Percentiles rank a stretch among this genome's conserved stretches.
Evolutionary conservation across 768 basidiomycete species (phyloP).

Genomic region (Boletus vermiculosoides): DNA sequence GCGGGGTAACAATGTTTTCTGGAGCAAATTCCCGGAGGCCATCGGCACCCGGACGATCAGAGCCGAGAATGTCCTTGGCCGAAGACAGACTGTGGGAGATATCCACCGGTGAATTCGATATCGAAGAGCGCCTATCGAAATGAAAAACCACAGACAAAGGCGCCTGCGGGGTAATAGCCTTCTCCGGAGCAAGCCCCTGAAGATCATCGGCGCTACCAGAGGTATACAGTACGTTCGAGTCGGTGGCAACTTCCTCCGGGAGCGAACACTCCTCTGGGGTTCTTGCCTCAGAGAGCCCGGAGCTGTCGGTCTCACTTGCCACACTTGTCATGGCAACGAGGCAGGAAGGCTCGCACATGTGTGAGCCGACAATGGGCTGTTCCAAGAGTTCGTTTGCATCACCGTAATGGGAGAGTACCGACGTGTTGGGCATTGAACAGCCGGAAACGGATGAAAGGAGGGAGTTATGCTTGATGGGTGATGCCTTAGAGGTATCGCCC

Average conservation of each 20-base stretch:
- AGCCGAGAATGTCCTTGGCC: background rate
- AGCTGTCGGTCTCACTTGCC: background rate
- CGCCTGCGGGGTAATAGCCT: background rate
- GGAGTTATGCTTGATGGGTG: slow-evolving; percentile 18
- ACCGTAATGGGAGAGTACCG: slow-evolving; percentile 19
- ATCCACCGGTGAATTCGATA: background rate
- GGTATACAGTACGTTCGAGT: background rate
- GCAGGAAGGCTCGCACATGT: background rate
- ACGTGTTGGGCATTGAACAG: slow-evolving; percentile 26
- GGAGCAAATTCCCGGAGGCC: background rate
- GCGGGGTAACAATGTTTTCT: background rate
- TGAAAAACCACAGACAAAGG: background rate
- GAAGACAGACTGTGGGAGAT: background rate
- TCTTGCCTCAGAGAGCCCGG: background rate
- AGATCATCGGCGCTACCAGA: background rate
- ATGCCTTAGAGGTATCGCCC: slow-evolving; percentile 17
- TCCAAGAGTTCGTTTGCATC: slow-evolving; percentile 13
- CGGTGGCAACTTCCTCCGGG: background rate
- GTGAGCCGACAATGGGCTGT: background rate
- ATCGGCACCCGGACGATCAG: background rate
- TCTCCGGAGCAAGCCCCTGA: background rate
- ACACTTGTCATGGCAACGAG: background rate
- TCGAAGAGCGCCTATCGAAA: background rate
- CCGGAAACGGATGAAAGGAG: slow-evolving; percentile 18
- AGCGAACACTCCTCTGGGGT: background rate